phyloP scores from a whole-genome alignment of 1,139 yeast genomes.

The Debaryomyces fabryi region DNA sequence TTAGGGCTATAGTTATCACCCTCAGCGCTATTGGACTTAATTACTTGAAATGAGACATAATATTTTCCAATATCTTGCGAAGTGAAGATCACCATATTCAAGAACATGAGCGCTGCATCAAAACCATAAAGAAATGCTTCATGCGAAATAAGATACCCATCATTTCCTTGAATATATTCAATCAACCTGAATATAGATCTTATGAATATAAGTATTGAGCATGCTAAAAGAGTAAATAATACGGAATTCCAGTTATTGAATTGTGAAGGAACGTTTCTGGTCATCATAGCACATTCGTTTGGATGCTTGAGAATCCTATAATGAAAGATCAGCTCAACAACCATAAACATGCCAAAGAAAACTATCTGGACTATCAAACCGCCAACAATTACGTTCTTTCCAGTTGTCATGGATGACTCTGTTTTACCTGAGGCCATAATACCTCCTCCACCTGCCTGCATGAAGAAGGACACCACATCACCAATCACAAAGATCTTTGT shows the following conservation, averaged over 20 bases:
- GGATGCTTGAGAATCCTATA: conserved; percentile 8
- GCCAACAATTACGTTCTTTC: conserved; percentile 26
- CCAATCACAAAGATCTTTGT: conserved; percentile 46
- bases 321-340: conserved; percentile 10
- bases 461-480: conserved; percentile 41
- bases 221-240: conserved; percentile 21
- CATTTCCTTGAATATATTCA: conserved; percentile 40
- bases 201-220: conserved; percentile 36
- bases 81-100: conserved; percentile 10
- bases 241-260: conserved; percentile 17
- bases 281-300: conserved; percentile 1
- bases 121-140: conserved; percentile 41
- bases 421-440: conserved; percentile 23
- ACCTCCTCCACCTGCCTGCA: conserved; percentile 51
- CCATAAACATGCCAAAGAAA: conserved; percentile 34
- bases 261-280: conserved; percentile 12
- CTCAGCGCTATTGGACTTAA: neutral
- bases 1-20: neutral
- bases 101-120: conserved; percentile 32
- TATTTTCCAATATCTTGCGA: conserved; percentile 2
- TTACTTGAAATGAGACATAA: neutral
- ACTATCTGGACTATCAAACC: conserved; percentile 39
- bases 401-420: conserved; percentile 15
- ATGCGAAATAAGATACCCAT: conserved; percentile 35
- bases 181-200: conserved; percentile 43